Base-by-base conservation (phyloP, 192 early-diverging fungal species). In the Chytriomyces sp. region DNA sequence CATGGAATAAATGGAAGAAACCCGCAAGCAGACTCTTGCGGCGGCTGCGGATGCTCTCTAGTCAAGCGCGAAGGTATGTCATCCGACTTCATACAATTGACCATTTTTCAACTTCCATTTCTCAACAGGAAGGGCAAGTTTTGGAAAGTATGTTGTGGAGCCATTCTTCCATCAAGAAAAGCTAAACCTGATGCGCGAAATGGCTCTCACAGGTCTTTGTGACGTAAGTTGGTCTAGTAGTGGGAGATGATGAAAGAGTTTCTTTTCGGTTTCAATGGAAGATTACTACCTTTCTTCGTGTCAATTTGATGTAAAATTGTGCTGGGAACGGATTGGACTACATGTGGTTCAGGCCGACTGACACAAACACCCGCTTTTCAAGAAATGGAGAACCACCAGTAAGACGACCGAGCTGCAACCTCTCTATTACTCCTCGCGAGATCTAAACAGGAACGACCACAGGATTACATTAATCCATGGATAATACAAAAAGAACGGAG, bases 1-100 rank as follows among this genome's bases (percentile, higher is more conserved):
- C n/a, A 64, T 64, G 62, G 10, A 4, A 14, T 31, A 44, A 10
- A 68, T 68, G 65, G 65, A 68, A 28, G 17, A 39, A 2, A 44
- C 52, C 19, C 65, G 55, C 44, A 52, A 68, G 33, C 44, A 68
- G 52, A 68, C 65, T 0, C 34, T 68, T 12, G 55, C 65, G 2
- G 65, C 65, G 7, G 65, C 65, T 25, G 65, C 55, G 6, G 65
- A 68, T 14, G 65, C 65, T 5, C 37, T 68, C 8, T 44, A 68
- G 34, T 32, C 52, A 17, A 68, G 44, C 22, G 44, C 65, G 7
- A 68, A 34, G 52, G 65, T 68, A 55, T 19, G 44, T 0, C 44
- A 22, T 2, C 22, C 2, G 12, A 12, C 22, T 22, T 19, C 22
- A 1, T 49, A 22, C 22, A 19, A 0, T 49, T 49, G 12, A 0